Conservation (phyloP, 805 yeast genomes). For the Lachancea cidri region DNA sequence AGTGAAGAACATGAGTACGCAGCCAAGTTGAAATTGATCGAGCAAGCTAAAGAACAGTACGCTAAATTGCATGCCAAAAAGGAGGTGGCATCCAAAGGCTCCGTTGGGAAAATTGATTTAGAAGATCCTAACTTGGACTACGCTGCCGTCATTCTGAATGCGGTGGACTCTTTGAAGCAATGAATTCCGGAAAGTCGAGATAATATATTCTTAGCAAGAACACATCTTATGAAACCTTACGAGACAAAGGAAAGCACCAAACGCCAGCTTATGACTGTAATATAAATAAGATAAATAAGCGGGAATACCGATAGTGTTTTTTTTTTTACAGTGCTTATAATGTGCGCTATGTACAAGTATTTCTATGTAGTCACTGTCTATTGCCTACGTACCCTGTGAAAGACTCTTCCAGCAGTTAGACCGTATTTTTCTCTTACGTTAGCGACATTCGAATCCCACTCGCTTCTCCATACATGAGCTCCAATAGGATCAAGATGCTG, state of each 20-base stretch:
- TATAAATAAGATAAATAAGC: neutral
- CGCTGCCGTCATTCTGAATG: slow-evolving; percentile 61
- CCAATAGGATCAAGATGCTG: slow-evolving; percentile 72
- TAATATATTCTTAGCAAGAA: neutral
- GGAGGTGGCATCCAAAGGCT: slow-evolving; percentile 34
- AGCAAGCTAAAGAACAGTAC: slow-evolving; percentile 84
- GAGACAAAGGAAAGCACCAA: neutral
- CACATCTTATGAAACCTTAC: neutral
- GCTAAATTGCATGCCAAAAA: slow-evolving; percentile 54
- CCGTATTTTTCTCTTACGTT: slow-evolving; percentile 68
- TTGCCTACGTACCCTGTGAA: slow-evolving; percentile 48
- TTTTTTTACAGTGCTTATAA: neutral
- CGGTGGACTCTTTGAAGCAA: slow-evolving; percentile 50
- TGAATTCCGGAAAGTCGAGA: slow-evolving; percentile 2
- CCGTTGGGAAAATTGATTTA: slow-evolving; percentile 54
- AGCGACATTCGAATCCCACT: slow-evolving; percentile 71
- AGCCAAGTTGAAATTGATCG: slow-evolving; percentile 68
- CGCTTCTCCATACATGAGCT: slow-evolving; percentile 86
- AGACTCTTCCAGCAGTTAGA: slow-evolving; percentile 70
- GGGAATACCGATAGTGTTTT: neutral
- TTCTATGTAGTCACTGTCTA: neutral
- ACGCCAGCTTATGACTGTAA: neutral
- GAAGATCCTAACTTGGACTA: slow-evolving; percentile 90
- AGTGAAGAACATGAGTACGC: slow-evolving; percentile 55
- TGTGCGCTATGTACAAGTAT: slow-evolving; percentile 2